These are phyloP conservation scores for Mycena kentingensis DNA, from an alignment of 768 basidiomycete genomes.

Conservation along the genomic window DNA sequence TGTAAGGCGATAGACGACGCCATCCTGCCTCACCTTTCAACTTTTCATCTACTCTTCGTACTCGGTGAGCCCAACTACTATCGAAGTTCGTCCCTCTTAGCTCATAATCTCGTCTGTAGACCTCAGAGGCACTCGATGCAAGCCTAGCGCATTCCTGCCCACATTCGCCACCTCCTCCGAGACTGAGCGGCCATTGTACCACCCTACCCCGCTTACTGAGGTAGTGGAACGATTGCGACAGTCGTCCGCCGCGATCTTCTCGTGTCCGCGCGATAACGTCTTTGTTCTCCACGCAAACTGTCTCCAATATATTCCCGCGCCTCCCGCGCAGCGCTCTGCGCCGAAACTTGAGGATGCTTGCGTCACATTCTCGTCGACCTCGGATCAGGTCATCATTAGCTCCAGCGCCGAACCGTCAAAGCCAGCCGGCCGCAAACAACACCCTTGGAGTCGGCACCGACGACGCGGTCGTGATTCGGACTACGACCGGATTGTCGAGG, in stretches of 20 bases:
- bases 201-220: constrained; percentile 42
- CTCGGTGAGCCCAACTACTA: constrained; percentile 48
- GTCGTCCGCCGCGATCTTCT: constrained; percentile 30
- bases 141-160: constrained; percentile 18
- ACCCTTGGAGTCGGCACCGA: neutral
- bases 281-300: constrained; percentile 29
- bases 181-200: constrained; percentile 35
- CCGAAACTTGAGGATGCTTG: constrained; percentile 9
- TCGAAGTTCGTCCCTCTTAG: neutral
- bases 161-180: constrained; percentile 31
- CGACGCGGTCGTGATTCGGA: too few species aligned
- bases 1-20: constrained; percentile 52
- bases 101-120: constrained; percentile 37
- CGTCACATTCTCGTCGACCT: constrained; percentile 13
- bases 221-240: constrained; percentile 35
- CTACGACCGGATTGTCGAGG: neutral
- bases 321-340: neutral
- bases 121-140: constrained; percentile 51
- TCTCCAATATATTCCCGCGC: constrained; percentile 18
- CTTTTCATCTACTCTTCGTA: constrained; percentile 61
- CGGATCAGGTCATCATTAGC: constrained; percentile 2
- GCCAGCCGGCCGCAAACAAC: neutral
- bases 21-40: constrained; percentile 41
- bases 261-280: constrained; percentile 32
- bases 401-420: constrained; percentile 4